Evolutionary conservation across 352 stramenopile genomes (phyloP), one percentile per base, ranked within the genome.

Genomic region (Phytopythium sindhum): DNA sequence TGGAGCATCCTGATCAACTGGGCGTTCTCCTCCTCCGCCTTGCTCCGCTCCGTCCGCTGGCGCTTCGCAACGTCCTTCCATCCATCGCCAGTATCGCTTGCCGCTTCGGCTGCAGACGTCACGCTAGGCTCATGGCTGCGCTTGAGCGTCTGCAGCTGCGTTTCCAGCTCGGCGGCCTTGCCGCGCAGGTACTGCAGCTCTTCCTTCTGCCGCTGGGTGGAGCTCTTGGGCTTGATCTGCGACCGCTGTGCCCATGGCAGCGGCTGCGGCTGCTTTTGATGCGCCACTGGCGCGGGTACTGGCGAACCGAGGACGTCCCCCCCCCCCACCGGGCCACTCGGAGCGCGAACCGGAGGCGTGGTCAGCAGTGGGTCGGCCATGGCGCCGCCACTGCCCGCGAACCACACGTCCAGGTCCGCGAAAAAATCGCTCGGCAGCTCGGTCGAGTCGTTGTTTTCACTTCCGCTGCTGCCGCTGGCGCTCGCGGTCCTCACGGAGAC

Each of bases 161-260:
- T 14, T 15, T 45, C 57, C 29, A 63, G 24, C 29, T 54, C 57
- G 41, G 4, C 26, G 15, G 35, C 29, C 48, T 63, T 41, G 21
- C 26, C n/a, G 37, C 57, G 57, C 29, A 63, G 42, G 35, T 47
- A 55, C 42, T 48, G 24, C 41, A 63, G 31, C 57, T 63, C 57
- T 12, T 63, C 44, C 44, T 59, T 59, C 12, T 44, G 53, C 24
- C 53, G 53, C 53, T 59, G 53, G 1, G 53, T 59, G 33, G 53
- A 59, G 53, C 45, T 47, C 53, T 45, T 59, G 53, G 53, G 53
- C 53, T 59, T 57, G 19, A 57, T 8, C 6, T 19, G 19, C 19
- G 33, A 26, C 24, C 28, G 17, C 4, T 28, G 26, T 8, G 2
- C 28, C 7, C 31, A 39, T 12, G 23, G n/a, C 50, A 2, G 52